Percentiles rank a stretch among this genome's conserved stretches.
Conservation (phyloP, 495 filamentous ascomycete genomes). For the Aspergillus olivimuriae region DNA sequence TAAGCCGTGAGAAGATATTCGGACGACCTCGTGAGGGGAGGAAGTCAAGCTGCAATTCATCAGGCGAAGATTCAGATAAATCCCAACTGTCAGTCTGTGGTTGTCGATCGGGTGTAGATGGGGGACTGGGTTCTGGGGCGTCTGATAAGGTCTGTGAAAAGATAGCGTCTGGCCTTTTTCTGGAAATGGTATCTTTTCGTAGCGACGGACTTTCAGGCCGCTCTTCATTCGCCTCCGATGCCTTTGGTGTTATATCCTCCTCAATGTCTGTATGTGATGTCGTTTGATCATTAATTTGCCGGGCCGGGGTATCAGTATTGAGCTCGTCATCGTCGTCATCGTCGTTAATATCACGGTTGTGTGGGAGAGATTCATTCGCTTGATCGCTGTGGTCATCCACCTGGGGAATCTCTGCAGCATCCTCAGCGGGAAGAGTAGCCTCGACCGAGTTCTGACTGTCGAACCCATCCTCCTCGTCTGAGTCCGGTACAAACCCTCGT, state of each 20-base stretch:
- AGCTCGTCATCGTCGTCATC: slow-evolving; percentile 1
- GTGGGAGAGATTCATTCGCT: background rate
- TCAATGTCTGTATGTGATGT: too few relatives aligned
- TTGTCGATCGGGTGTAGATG: slow-evolving; percentile 11
- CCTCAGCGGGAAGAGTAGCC: slow-evolving; percentile 4
- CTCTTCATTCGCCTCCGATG: too few relatives aligned
- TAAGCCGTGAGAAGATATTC: slow-evolving; percentile 2
- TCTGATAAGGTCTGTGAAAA: slow-evolving; percentile 2
- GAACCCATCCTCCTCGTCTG: slow-evolving; percentile 52
- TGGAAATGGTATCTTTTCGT: background rate
- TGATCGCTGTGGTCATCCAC: background rate
- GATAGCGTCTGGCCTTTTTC: background rate
- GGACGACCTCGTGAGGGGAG: slow-evolving; percentile 8
- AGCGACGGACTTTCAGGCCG: background rate
- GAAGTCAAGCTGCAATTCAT: slow-evolving; percentile 25
- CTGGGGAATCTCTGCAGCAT: slow-evolving; percentile 1
- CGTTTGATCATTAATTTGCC: too few relatives aligned
- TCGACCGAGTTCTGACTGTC: slow-evolving; percentile 28
- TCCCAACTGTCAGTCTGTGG: slow-evolving; percentile 14
- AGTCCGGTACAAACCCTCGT: slow-evolving; percentile 57
- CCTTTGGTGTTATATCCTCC: background rate
- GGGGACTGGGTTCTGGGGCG: slow-evolving; percentile 1
- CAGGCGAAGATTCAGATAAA: slow-evolving; percentile 27
- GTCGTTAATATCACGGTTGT: background rate
- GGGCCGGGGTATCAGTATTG: too few relatives aligned